Evolutionary conservation across 345 rosid species (phyloP), one percentile per base, ranked within the genome.

Genomic region (Euphorbia tirucalli): DNA sequence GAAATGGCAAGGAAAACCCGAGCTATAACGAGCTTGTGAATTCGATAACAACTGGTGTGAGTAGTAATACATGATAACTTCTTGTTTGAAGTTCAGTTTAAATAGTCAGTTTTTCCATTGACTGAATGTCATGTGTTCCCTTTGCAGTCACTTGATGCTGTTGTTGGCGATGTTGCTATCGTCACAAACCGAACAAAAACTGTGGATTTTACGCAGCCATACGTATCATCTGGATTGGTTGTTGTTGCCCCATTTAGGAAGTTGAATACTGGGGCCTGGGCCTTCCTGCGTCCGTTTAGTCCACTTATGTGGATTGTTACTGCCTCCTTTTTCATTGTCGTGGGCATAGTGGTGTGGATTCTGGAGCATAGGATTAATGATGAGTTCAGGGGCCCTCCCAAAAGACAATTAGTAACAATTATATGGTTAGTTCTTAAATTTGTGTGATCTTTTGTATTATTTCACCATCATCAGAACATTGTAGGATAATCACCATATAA

Each of bases 301-400:
- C 72, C 79, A 5, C 82, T 41, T 37, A 84, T 92, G 97, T 95
- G 97, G 99, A 79, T 77, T 18, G 86, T 92, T 71, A 92, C 93
- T 3, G 82, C 76, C 73, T 77, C 79, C 59, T 92, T 85, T 78
- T 95, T 95, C 79, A 70, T 95, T 21, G 74, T 78, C 80, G 79
- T 95, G 7, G 99, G 97, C 24, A 65, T 89, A 63, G 96, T 95
- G 57, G 90, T 95, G 46, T 95, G 99, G 99, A 82, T 87, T 82
- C 82, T 95, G 74, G 99, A 95, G 80, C 99, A 95, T 74, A 78
- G 99, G 81, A 83, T 81, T 61, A 95, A 95, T 30, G 97, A 95
- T 58, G 97, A 95, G 39, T 95, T 95, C 84, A 83, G 99, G 70
- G 99, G 99, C 37, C 83, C 99, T 9, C 99, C 99, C 25, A 86